Percentiles rank a stretch among this genome's conserved stretches.
Evolutionary conservation across 306 rosid genomes (phyloP).

Genomic region (Hippophae gyantsensis): DNA sequence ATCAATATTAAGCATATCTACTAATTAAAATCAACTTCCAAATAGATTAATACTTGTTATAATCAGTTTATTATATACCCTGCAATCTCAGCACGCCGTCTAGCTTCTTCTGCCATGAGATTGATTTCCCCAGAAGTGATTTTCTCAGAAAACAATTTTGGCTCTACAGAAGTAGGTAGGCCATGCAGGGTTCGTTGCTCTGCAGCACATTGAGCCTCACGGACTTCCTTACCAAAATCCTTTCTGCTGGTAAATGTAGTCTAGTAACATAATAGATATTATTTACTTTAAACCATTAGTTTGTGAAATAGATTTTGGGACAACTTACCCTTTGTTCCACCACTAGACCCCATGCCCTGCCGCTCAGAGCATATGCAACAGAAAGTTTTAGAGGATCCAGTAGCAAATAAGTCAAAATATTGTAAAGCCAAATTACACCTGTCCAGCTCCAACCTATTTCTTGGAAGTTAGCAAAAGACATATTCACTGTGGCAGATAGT

Average conservation of each 20-base stretch:
- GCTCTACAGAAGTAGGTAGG: constrained; percentile 28
- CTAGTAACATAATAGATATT: constrained; percentile 13
- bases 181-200: constrained; percentile 71
- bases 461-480: constrained; percentile 37
- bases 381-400: constrained; percentile 69
- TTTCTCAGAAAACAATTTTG: constrained; percentile 34
- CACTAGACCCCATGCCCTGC: constrained; percentile 58
- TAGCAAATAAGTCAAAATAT: constrained; percentile 34
- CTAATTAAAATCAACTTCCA: too few species aligned
- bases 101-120: constrained; percentile 70
- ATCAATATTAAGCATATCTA: too few species aligned
- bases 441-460: constrained; percentile 63
- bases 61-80: constrained; percentile 22
- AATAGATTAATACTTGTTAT: too few species aligned
- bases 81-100: constrained; percentile 62
- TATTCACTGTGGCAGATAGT: constrained; percentile 39
- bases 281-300: too few species aligned
- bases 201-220: constrained; percentile 66
- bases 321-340: constrained; percentile 56
- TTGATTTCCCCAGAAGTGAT: constrained; percentile 47
- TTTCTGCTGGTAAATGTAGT: constrained; percentile 62
- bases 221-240: constrained; percentile 62
- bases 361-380: constrained; percentile 58
- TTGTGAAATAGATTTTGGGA: not conserved
- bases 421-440: constrained; percentile 55